Conservation (phyloP, 257 asterid genomes). For the Penstemon barbatus region DNA sequence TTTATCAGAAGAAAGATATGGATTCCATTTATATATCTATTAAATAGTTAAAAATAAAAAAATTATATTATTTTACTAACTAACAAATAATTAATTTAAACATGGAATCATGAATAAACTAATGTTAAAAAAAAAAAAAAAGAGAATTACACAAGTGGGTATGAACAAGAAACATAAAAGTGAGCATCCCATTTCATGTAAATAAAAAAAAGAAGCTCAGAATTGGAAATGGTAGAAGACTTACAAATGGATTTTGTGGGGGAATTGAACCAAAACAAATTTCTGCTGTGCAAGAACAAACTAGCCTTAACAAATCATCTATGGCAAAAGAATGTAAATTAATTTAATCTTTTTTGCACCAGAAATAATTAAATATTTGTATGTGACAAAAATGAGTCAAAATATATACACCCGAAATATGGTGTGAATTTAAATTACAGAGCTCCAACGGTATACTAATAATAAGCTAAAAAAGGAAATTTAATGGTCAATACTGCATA, state of each 20-base stretch:
- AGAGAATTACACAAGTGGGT: not conserved
- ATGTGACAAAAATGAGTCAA: not conserved
- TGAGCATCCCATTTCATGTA: not conserved
- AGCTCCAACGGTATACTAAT: constrained; percentile 35
- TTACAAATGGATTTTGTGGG: constrained; percentile 16
- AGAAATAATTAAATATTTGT: not conserved
- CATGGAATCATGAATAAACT: constrained; percentile 8
- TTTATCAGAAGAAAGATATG: not conserved
- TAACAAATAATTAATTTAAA: too few relatives aligned
- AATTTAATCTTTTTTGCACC: too few relatives aligned
- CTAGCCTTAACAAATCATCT: constrained; percentile 11
- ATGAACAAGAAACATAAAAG: not conserved
- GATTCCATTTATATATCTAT: not conserved
- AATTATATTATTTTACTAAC: too few relatives aligned
- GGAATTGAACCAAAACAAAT: constrained; percentile 1
- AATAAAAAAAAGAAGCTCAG: not conserved
- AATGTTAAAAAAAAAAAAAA: not conserved
- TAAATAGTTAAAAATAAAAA: not conserved
- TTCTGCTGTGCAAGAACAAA: constrained; percentile 9
- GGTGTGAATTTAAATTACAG: constrained; percentile 28
- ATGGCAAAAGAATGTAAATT: constrained; percentile 2
- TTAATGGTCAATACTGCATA: constrained; percentile 13
- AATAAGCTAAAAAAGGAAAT: constrained; percentile 8
- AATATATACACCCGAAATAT: constrained; percentile 2
- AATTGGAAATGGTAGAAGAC: not conserved